phyloP scores from a whole-genome alignment of 768 basidiomycete species.

The Termitomyces sp. region DNA sequence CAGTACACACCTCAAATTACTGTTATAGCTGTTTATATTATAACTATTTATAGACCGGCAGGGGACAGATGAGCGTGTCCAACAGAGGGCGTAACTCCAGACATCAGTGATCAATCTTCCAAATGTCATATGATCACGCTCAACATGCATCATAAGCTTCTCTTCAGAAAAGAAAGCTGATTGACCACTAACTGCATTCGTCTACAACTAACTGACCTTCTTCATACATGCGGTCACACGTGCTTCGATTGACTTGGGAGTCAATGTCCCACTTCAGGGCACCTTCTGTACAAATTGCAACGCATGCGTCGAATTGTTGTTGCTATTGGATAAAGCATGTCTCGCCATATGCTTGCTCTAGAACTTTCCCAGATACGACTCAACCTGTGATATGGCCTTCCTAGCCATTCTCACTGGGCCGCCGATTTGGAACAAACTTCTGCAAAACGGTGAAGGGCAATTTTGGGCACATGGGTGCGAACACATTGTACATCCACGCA shows the following conservation, averaged over 20 bases:
- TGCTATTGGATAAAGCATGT: neutral
- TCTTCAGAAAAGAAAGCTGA: neutral
- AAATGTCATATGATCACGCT: too few relatives aligned
- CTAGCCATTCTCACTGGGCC: neutral
- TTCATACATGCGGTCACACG: neutral
- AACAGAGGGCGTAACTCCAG: conserved; percentile 3
- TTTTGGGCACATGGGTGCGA: neutral
- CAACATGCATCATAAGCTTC: neutral
- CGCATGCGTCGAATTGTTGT: neutral
- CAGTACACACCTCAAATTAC: conserved; percentile 11
- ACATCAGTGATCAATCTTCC: conserved; percentile 13
- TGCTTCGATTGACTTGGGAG: neutral
- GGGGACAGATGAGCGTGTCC: conserved; percentile 36
- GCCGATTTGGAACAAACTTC: neutral
- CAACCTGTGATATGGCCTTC: neutral
- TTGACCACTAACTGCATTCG: neutral
- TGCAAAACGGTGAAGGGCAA: neutral
- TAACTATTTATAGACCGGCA: too few relatives aligned
- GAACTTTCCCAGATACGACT: neutral
- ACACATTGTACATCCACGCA: conserved; percentile 2
- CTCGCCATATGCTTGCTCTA: conserved; percentile 5
- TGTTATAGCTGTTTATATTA: neutral
- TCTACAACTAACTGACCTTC: neutral
- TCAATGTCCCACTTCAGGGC: neutral
- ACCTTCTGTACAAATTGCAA: neutral